Base-by-base conservation (phyloP, 768 basidiomycete genomes). In the Rhodotorula paludigena region DNA sequence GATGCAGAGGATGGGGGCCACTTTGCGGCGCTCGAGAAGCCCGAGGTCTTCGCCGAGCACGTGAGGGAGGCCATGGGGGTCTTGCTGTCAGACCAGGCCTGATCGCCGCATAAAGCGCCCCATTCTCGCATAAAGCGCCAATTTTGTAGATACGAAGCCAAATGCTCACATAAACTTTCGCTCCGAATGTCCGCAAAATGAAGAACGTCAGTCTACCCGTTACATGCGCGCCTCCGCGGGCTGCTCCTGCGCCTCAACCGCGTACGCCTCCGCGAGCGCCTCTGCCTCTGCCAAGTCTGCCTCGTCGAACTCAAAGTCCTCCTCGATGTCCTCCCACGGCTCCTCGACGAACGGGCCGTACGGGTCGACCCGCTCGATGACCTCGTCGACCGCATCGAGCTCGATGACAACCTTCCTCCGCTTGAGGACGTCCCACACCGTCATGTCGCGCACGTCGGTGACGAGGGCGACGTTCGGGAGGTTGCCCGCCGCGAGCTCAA, bases 341-440 rank as follows among this genome's bases (percentile, higher is more conserved):
- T n/a, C n/a, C n/a, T 69, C 74, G 55, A 85, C 86, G 68, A 81
- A 83, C 72, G 81, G 81, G 78, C 90, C 89, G 36, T 63, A 39
- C 53, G 72, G 72, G 67, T 73, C 72, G 18, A 69, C 49, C 20
- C 75, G 64, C 41, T 51, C 56, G n/a, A 66, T 63, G 52, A 92
- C 83, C 73, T 82, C 84, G 44, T 91, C 86, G n/a, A 92, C 86
- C 5, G 91, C 90, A 60, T 85, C 83, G 66, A 88, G 75, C 75
- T 97, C 93, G 76, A 97, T 75, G 42, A 96, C 82, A 38, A 92
- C 79, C 74, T 89, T 85, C 64, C 86, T 85, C 85, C 90, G 90
- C 78, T 85, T 88, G 65, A 97, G 78, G 48, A 90, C 77, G 75
- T 94, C 88, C 79, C 90, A 93, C 23, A 94, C 86, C 30, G 82